phyloP scores from a whole-genome alignment of 2,329 filamentous ascomycete genomes.

The Fusarium staphyleae region DNA sequence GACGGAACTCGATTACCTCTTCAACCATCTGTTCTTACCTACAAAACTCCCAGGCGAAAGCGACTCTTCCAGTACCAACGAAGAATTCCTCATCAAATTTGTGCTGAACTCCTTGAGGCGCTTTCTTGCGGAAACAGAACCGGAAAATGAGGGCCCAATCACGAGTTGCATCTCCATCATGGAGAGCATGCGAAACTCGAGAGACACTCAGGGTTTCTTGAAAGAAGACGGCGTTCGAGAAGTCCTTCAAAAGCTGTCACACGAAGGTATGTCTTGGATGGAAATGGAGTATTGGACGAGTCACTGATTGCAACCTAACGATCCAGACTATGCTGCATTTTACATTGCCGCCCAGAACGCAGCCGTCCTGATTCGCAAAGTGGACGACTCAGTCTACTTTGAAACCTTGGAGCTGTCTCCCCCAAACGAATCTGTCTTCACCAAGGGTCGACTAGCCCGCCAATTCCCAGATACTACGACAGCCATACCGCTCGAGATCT shows the following conservation, averaged over 20 bases:
- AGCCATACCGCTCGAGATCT: neutral
- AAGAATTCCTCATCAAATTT: slow-evolving; percentile 6
- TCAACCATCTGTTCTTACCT: slow-evolving; percentile 45
- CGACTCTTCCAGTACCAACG: slow-evolving; percentile 5
- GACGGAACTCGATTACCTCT: slow-evolving; percentile 15
- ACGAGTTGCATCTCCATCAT: slow-evolving; percentile 17
- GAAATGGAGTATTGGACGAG: neutral
- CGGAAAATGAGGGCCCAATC: neutral
- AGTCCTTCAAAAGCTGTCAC: neutral
- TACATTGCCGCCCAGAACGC: slow-evolving; percentile 26
- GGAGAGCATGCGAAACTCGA: slow-evolving; percentile 5
- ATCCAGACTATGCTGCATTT: neutral
- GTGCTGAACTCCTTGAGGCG: slow-evolving; percentile 4
- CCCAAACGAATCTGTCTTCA: slow-evolving; percentile 11
- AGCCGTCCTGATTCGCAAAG: slow-evolving; percentile 17
- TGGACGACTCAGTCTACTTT: slow-evolving; percentile 2
- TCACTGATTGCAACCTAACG: neutral
- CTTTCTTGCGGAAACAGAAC: slow-evolving; percentile 1
- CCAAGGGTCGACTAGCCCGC: slow-evolving; percentile 17
- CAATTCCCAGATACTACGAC: slow-evolving; percentile 19
- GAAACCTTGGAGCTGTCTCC: slow-evolving; percentile 29
- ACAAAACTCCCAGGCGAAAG: slow-evolving; percentile 39
- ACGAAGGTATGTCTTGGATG: neutral
- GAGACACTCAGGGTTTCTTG: slow-evolving; percentile 1
- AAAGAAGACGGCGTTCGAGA: neutral